These are phyloP conservation scores for Mucor velutinosus DNA, from an alignment of 371 early-diverging fungal genomes.

Conservation along the genomic window DNA sequence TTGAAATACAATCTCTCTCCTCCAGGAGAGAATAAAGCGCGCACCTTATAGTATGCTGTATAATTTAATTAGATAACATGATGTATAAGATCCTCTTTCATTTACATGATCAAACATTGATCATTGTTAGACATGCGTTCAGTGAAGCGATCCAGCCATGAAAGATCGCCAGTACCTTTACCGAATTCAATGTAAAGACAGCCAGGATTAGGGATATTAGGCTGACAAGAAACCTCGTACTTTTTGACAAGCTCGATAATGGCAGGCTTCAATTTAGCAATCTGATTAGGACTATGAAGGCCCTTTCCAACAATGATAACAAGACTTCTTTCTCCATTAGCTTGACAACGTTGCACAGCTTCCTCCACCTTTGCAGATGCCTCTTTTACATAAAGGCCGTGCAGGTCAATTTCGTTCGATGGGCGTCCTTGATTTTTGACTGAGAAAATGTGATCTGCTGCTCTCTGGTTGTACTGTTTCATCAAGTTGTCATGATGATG, in stretches of 20 bases:
- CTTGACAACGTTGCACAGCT: slow-evolving; percentile 50
- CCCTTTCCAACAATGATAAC: slow-evolving; percentile 68
- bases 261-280: slow-evolving; percentile 67
- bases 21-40: not conserved
- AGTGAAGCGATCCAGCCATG: slow-evolving; percentile 45
- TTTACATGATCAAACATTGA: slow-evolving; percentile 46
- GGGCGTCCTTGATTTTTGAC: slow-evolving; percentile 53
- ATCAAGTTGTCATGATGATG: slow-evolving; percentile 55
- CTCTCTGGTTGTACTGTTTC: slow-evolving; percentile 56
- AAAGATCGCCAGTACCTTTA: slow-evolving; percentile 49
- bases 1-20: not conserved
- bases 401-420: slow-evolving; percentile 60
- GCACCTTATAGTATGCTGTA: not conserved
- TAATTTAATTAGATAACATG: not conserved
- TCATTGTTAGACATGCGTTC: slow-evolving; percentile 32
- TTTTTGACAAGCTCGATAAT: slow-evolving; percentile 55
- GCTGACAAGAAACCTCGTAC: slow-evolving; percentile 56
- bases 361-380: slow-evolving; percentile 56
- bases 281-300: slow-evolving; percentile 56
- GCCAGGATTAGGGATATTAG: slow-evolving; percentile 62
- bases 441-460: slow-evolving; percentile 54
- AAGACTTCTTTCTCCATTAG: slow-evolving; percentile 40
- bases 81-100: not conserved
- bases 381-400: slow-evolving; percentile 63
- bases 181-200: slow-evolving; percentile 63